These are phyloP conservation scores for Diddensiella santjacobensis DNA, from an alignment of 805 yeast genomes.

Conservation along the genomic window DNA sequence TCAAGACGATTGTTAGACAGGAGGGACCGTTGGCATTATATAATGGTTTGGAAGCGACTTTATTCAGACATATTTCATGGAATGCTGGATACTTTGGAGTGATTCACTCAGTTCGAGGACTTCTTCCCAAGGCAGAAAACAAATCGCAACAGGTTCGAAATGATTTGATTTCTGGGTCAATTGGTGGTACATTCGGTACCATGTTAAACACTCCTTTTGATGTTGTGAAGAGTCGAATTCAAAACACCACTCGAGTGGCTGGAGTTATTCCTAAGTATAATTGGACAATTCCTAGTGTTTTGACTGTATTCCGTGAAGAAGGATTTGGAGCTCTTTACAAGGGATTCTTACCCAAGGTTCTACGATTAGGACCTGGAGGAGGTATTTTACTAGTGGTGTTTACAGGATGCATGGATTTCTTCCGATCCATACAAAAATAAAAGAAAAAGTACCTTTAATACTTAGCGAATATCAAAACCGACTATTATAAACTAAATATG, in stretches of 20 bases:
- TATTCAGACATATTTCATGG: conserved; percentile 97
- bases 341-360: conserved; percentile 95
- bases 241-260: conserved; percentile 58
- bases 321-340: conserved; percentile 89
- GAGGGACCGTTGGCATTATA: conserved; percentile 84
- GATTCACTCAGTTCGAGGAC: conserved; percentile 76
- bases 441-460: background rate
- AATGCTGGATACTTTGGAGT: conserved; percentile 97
- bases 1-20: conserved; percentile 60
- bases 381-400: conserved; percentile 97
- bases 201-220: conserved; percentile 93
- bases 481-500: conserved; percentile 1
- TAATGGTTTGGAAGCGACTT: conserved; percentile 92
- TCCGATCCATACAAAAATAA: conserved; percentile 36
- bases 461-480: background rate
- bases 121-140: conserved; percentile 74
- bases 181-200: conserved; percentile 98
- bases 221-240: conserved; percentile 92
- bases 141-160: conserved; percentile 73
- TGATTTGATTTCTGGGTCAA: conserved; percentile 86
- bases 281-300: conserved; percentile 84
- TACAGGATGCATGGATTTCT: conserved; percentile 91
- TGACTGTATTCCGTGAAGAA: conserved; percentile 78
- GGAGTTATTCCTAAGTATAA: conserved; percentile 84
- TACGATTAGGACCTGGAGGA: conserved; percentile 99